Conservation (phyloP, 192 early-diverging fungal species). For the Lobosporangium transversale region DNA sequence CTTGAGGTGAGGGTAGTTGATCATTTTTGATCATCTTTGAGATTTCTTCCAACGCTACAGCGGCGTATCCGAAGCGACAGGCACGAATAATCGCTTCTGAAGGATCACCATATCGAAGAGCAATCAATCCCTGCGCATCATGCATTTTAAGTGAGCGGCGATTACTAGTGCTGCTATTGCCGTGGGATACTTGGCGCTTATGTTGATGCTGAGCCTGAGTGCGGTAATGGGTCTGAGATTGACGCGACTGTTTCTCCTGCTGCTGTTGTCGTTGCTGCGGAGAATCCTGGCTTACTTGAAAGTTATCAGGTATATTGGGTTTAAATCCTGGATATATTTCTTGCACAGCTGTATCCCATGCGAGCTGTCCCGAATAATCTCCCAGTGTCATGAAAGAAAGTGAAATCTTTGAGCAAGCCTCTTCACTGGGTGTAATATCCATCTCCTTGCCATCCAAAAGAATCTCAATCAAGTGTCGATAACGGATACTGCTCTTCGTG, state of each 20-base stretch:
- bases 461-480: conserved; percentile 46
- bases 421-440: conserved; percentile 27
- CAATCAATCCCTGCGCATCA: conserved; percentile 12
- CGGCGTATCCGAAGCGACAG: conserved; percentile 39
- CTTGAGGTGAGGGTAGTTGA: conserved; percentile 32
- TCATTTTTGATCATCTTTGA: conserved; percentile 35
- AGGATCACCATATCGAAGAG: conserved; percentile 27
- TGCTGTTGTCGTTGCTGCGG: conserved; percentile 2
- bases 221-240: conserved; percentile 4
- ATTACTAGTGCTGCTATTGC: not conserved
- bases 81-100: conserved; percentile 45
- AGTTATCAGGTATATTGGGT: not conserved
- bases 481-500: conserved; percentile 9
- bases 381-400: conserved; percentile 19
- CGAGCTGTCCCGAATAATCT: conserved; percentile 46
- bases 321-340: conserved; percentile 48
- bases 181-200: not conserved
- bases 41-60: conserved; percentile 39
- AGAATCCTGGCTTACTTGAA: not conserved
- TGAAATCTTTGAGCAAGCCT: conserved; percentile 34
- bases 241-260: not conserved
- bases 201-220: not conserved
- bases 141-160: not conserved
- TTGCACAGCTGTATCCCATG: conserved; percentile 51
- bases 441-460: conserved; percentile 49